Conservation (phyloP, 805 yeast genomes). For the Monosporozyma servazzii region DNA sequence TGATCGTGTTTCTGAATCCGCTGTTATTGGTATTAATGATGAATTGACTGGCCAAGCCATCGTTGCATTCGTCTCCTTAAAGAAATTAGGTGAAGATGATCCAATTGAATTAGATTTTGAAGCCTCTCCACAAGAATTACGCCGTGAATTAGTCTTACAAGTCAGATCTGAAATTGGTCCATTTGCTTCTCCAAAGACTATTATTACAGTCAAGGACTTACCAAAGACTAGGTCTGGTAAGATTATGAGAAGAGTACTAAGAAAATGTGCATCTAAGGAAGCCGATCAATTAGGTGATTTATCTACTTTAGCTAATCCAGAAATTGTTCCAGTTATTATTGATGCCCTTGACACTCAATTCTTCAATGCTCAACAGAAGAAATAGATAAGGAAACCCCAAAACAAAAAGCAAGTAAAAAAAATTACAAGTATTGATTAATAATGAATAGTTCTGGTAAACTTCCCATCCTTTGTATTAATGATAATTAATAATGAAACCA, state of each 20-base stretch:
- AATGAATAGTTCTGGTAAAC: neutral
- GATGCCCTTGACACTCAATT: slow-evolving; percentile 46
- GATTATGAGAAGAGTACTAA: slow-evolving; percentile 94
- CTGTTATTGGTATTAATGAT: slow-evolving; percentile 93
- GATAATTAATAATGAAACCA: neutral
- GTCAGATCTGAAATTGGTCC: slow-evolving; percentile 56
- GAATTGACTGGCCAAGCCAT: slow-evolving; percentile 98
- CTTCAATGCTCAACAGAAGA: slow-evolving; percentile 29
- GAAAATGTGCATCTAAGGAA: slow-evolving; percentile 87
- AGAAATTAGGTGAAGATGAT: slow-evolving; percentile 32
- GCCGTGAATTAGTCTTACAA: slow-evolving; percentile 60
- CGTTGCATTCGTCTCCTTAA: slow-evolving; percentile 85
- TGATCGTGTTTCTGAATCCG: slow-evolving; percentile 77
- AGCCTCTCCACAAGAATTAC: slow-evolving; percentile 35
- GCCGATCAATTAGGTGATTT: slow-evolving; percentile 88
- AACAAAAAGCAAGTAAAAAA: no score
- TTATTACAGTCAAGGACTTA: slow-evolving; percentile 76
- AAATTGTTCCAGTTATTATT: slow-evolving; percentile 69
- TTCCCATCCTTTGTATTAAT: neutral
- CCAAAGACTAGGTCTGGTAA: slow-evolving; percentile 99
- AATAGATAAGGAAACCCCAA: neutral
- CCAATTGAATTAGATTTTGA: slow-evolving; percentile 26
- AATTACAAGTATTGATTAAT: no score
- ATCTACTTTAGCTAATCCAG: slow-evolving; percentile 81
- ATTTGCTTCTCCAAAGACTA: slow-evolving; percentile 89